These are phyloP conservation scores for Chamaecrista fasciculata DNA, from an alignment of 306 rosid species.

Conservation along the genomic window DNA sequence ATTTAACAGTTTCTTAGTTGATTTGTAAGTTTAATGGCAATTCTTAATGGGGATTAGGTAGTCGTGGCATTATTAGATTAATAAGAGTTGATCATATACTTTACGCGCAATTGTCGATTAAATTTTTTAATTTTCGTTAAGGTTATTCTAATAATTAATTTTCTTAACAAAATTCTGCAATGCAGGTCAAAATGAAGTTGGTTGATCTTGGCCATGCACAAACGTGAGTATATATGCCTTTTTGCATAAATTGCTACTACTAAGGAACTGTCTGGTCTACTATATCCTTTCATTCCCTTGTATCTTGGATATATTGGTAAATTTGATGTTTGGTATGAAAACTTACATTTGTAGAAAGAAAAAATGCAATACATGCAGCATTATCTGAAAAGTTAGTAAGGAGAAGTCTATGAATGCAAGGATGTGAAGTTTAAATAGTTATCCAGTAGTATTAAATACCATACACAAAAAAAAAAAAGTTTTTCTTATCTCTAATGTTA, in stretches of 20 bases:
- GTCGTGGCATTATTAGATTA: not conserved
- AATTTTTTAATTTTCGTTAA: not conserved
- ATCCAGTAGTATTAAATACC: not conserved
- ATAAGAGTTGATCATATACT: not conserved
- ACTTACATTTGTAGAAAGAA: not conserved
- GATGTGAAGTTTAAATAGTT: not conserved
- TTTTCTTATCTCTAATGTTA: not conserved
- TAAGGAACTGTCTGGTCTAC: not conserved
- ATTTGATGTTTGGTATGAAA: not conserved
- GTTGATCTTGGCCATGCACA: conserved; percentile 83
- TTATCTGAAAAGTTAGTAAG: not conserved
- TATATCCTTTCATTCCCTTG: not conserved
- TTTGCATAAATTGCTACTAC: conserved; percentile 7
- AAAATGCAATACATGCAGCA: not conserved
- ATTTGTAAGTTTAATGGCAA: not conserved
- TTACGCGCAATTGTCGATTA: not conserved
- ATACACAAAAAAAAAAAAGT: not conserved
- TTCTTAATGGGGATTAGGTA: not conserved
- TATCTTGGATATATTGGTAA: not conserved
- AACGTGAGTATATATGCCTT: conserved; percentile 48
- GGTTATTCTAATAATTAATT: not conserved
- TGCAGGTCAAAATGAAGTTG: conserved; percentile 92
- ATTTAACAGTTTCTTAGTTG: not conserved
- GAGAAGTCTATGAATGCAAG: not conserved
- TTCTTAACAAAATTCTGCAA: conserved; percentile 20